These are phyloP conservation scores for Paraglomus brasilianum DNA, from an alignment of 192 early-diverging fungal species.

Conservation along the genomic window DNA sequence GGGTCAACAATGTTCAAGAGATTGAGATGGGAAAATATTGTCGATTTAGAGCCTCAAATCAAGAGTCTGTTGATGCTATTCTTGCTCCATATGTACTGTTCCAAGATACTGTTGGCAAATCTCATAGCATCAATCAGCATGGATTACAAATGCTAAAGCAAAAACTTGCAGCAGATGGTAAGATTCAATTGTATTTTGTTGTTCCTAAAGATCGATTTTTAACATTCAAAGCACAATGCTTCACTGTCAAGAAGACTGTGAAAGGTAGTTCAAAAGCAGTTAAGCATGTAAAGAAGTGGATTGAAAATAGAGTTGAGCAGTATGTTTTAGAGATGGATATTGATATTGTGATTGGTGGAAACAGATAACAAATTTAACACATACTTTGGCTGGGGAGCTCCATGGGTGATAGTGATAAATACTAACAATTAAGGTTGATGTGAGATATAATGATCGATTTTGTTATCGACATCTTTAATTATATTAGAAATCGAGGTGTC, in stretches of 20 bases:
- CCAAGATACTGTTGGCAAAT: background rate
- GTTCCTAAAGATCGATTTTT: background rate
- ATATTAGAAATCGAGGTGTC: no score
- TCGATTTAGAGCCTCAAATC: background rate
- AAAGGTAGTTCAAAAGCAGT: background rate
- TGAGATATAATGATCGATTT: no score
- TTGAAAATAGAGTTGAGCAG: background rate
- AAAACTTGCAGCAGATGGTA: background rate
- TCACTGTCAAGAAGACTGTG: background rate
- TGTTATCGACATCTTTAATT: no score
- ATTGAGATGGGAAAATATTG: background rate
- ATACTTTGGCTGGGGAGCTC: no score
- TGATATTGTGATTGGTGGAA: background rate
- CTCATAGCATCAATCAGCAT: background rate
- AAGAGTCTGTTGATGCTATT: background rate
- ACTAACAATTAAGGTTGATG: no score
- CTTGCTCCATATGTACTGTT: background rate
- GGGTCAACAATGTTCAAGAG: background rate
- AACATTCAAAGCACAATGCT: background rate
- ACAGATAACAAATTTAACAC: no score
- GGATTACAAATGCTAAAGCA: conserved; percentile 1
- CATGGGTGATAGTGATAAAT: no score
- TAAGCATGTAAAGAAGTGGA: background rate
- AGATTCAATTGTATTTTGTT: background rate
- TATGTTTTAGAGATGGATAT: background rate